Evolutionary conservation across 306 rosid genomes (phyloP).

Genomic region (Rosa persica): DNA sequence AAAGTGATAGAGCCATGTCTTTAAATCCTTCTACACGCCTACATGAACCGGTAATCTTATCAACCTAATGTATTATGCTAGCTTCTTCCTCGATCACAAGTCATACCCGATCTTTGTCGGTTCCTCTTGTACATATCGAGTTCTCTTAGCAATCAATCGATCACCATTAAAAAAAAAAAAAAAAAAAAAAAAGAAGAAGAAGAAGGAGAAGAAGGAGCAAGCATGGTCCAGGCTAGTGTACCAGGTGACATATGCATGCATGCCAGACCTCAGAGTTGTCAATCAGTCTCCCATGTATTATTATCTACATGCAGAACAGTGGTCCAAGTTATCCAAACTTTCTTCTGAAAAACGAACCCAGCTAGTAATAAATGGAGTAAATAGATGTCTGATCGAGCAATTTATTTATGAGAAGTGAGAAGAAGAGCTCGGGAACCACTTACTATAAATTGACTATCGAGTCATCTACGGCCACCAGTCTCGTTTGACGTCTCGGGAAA

Average conservation of each 20-base stretch:
- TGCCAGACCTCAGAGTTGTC: slow-evolving; percentile 2
- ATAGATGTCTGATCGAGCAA: neutral
- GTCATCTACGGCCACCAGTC: neutral
- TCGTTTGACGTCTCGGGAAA: neutral
- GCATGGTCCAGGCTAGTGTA: slow-evolving; percentile 1
- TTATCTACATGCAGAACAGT: neutral
- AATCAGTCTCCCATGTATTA: neutral
- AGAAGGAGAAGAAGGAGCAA: too few relatives aligned
- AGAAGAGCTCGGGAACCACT: neutral
- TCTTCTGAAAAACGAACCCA: neutral
- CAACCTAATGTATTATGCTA: neutral
- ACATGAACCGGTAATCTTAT: neutral
- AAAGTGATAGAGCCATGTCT: too few relatives aligned
- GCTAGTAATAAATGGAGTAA: neutral
- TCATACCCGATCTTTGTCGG: neutral
- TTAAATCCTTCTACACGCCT: neutral
- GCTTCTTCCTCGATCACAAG: neutral
- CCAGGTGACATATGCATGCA: neutral
- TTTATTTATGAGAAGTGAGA: neutral
- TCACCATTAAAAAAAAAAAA: neutral
- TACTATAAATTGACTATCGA: neutral
- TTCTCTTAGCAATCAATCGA: neutral
- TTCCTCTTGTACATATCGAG: neutral
- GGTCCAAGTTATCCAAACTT: neutral
- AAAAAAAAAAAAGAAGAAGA: neutral